Evolutionary conservation across 257 asterid species (phyloP), one percentile per base, ranked within the genome.

Genomic region (Jasminum sambac): DNA sequence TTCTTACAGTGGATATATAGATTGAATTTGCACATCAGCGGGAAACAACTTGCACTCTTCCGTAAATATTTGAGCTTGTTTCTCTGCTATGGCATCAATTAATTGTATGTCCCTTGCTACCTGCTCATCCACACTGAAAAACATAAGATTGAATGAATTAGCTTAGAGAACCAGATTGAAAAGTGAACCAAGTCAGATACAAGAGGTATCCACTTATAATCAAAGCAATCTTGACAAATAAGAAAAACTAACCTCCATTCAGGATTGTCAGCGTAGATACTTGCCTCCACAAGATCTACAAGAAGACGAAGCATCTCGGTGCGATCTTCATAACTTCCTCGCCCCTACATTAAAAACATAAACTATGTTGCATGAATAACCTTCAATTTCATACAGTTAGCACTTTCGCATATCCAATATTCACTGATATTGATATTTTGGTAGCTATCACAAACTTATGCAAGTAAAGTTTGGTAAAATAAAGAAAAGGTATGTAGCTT

Each of bases 1-100:
- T 73, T 19, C 96, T 83, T 85, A 92, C 99, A 91, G 74, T 55
- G 96, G 97, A 81, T 94, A 91, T 74, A 94, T 89, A 13, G 99
- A 94, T 80, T 94, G 97, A 80, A 94, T 94, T 80, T 91, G 97
- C 75, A 94, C 99, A 80, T 94, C 99, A 6, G 96, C 99, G n/a
- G 97, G 97, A 84, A 94, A 91, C 84, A 94, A 83, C 73, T 89
- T 94, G 99, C 97, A 91, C 43, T 94, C 97, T 82, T 94, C 99
- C 38, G 97, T 89, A 80, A 91, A 94, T 34, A 91, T 91, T 80
- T 94, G 97, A 74, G 91, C 89, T 76, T 94, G 96, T 76, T 75
- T 89, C 81, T 91, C 97, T 66, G 99, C 96, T 62, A 94, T 89
- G 72, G 99, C 92, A 77, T 94, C 97, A 71, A 94, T 91, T 43